Evolutionary conservation across 352 stramenopile species (phyloP).

Genomic region (Pythium utonaiense): DNA sequence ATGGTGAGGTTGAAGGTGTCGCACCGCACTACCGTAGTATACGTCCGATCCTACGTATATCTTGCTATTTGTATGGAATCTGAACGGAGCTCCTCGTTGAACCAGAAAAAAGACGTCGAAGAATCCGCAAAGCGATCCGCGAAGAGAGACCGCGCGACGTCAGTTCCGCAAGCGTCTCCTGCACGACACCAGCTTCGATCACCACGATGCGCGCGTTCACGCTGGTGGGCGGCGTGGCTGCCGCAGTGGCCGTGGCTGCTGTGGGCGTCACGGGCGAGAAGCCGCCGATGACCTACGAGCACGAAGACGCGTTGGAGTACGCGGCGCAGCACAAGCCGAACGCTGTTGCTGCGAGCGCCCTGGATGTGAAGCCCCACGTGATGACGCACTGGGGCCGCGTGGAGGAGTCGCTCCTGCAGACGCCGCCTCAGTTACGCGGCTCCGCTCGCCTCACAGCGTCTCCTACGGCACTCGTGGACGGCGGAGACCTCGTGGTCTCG

Average conservation of each 20-base stretch:
- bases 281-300: constrained; percentile 14
- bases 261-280: constrained; percentile 3
- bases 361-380: not conserved
- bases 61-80: constrained; percentile 10
- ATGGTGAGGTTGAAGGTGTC: not conserved
- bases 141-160: not conserved
- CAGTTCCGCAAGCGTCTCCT: not conserved
- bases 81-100: not conserved
- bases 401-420: not conserved
- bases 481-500: constrained; percentile 68
- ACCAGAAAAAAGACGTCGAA: not conserved
- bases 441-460: constrained; percentile 30
- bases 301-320: constrained; percentile 23
- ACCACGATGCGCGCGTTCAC: not conserved
- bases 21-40: constrained; percentile 8
- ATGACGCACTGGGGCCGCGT: constrained; percentile 16
- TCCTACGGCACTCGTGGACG: constrained; percentile 47
- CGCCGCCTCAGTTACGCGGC: not conserved
- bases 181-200: not conserved
- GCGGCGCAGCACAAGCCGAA: not conserved
- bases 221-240: not conserved
- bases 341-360: not conserved
- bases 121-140: not conserved
- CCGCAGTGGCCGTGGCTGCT: not conserved
- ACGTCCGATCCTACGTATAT: constrained; percentile 18